Conservation (phyloP, 805 yeast species). For the Blastobotrys parvus region DNA sequence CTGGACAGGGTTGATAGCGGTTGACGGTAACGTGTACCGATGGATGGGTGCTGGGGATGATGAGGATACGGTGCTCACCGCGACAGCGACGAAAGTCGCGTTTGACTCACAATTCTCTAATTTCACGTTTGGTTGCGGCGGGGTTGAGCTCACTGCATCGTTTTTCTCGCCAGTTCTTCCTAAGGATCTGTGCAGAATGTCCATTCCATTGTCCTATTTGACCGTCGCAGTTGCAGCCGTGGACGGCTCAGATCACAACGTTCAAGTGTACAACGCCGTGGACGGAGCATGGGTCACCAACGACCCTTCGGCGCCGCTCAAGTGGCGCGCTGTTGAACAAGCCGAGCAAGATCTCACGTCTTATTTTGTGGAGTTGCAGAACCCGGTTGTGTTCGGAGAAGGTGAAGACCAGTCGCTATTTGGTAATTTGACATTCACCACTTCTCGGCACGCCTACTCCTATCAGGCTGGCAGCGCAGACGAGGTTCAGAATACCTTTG, state of each 20-base stretch:
- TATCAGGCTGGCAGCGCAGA: background rate
- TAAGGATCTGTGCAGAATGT: background rate
- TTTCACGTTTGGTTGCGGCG: background rate
- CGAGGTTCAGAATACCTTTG: background rate
- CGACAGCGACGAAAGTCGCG: background rate
- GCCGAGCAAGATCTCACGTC: background rate
- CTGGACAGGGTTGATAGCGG: background rate
- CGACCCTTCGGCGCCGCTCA: background rate
- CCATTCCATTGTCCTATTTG: background rate
- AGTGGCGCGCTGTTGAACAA: too few species aligned
- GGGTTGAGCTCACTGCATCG: background rate
- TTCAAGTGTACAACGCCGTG: background rate
- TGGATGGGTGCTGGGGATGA: background rate
- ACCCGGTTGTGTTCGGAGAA: background rate
- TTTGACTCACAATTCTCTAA: background rate
- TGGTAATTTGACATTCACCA: background rate
- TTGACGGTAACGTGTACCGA: background rate
- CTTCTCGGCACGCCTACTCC: background rate
- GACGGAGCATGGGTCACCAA: background rate
- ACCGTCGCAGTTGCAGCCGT: background rate
- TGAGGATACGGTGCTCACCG: background rate
- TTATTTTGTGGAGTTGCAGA: background rate
- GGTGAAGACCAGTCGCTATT: background rate
- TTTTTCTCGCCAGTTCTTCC: background rate
- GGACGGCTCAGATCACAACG: background rate